Evolutionary conservation across 352 stramenopile genomes (phyloP).

Genomic region (Phytophthora litchii): DNA sequence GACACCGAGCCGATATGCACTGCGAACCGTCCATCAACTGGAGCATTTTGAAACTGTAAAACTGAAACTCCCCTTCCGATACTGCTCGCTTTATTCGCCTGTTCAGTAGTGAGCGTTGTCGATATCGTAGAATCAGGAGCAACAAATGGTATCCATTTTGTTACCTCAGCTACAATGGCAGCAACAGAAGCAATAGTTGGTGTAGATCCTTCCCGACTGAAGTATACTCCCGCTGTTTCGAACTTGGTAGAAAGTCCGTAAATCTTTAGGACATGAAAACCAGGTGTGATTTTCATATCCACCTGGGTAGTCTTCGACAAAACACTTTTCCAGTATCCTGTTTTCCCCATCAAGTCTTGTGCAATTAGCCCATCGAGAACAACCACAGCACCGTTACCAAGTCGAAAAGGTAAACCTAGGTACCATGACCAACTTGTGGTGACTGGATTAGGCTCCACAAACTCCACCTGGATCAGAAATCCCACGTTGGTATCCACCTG

Average conservation of each 20-base stretch:
- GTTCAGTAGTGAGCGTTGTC: constrained; percentile 38
- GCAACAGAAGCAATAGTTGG: constrained; percentile 28
- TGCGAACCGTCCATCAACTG: constrained; percentile 44
- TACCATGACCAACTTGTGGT: constrained; percentile 59
- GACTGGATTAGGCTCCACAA: constrained; percentile 45
- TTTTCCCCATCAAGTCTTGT: constrained; percentile 49
- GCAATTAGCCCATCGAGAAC: constrained; percentile 52
- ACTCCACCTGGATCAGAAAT: constrained; percentile 56
- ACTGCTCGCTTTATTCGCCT: constrained; percentile 39
- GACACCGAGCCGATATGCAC: constrained; percentile 39
- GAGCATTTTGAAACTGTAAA: constrained; percentile 47
- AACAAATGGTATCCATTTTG: constrained; percentile 44
- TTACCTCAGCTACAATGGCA: constrained; percentile 38
- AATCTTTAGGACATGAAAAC: constrained; percentile 49
- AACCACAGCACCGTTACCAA: constrained; percentile 47
- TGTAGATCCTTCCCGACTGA: constrained; percentile 43
- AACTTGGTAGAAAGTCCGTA: constrained; percentile 52
- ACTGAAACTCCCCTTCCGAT: constrained; percentile 49
- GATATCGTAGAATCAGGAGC: constrained; percentile 37
- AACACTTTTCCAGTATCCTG: constrained; percentile 47
- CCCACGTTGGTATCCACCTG: constrained; percentile 47
- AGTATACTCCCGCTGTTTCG: constrained; percentile 56
- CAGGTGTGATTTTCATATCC: constrained; percentile 47
- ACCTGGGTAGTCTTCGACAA: constrained; percentile 46
- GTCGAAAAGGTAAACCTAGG: constrained; percentile 60